phyloP scores from a whole-genome alignment of 176 grass and related monocot genomes.

The Avena eriantha region DNA sequence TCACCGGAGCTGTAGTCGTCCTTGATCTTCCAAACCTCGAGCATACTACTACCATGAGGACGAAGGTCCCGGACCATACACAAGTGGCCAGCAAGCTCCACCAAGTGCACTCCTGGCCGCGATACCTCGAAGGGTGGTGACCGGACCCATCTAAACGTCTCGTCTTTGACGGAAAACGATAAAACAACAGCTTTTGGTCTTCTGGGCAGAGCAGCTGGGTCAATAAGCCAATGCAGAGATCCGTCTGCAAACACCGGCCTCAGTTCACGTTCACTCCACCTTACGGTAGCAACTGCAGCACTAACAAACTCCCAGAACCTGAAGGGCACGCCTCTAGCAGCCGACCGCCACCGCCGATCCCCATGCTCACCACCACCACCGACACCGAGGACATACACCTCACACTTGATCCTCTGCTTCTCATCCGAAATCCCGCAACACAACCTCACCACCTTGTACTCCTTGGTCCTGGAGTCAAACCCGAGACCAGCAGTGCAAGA shows the following conservation, averaged over 20 bases:
- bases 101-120: background rate
- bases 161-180: background rate
- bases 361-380: background rate
- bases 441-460: conserved; percentile 34
- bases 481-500: background rate
- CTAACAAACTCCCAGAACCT: background rate
- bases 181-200: background rate
- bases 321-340: conserved; percentile 5
- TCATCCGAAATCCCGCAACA: background rate
- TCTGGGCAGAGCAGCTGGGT: background rate
- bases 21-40: conserved; percentile 32
- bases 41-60: background rate
- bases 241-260: background rate
- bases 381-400: background rate
- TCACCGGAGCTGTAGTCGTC: background rate
- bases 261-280: background rate
- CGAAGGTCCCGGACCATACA: conserved; percentile 33
- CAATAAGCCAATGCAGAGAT: conserved; percentile 25
- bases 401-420: background rate
- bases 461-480: background rate
- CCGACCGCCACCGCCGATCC: background rate
- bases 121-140: background rate
- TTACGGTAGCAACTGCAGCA: too few species aligned
- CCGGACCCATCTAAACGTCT: conserved; percentile 24
- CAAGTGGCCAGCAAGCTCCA: conserved; percentile 7